These are phyloP conservation scores for Ogataea nakhonphanomensis DNA, from an alignment of 805 yeast species.

Conservation along the genomic window DNA sequence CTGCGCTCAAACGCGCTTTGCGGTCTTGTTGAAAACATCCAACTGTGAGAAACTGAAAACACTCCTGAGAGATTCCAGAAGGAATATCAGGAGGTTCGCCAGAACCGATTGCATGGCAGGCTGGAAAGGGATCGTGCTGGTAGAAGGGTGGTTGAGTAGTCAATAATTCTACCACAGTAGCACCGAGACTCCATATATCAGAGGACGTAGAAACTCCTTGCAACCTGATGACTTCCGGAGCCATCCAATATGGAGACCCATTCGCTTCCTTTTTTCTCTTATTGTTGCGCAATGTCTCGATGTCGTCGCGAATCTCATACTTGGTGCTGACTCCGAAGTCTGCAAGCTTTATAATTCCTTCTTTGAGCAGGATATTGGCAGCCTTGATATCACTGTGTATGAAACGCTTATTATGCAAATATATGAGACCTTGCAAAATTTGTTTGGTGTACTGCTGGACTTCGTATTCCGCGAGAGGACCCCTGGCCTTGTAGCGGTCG, in stretches of 20 bases:
- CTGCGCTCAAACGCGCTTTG: constrained; percentile 52
- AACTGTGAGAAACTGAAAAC: constrained; percentile 50
- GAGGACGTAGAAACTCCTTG: constrained; percentile 86
- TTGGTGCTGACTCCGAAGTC: constrained; percentile 76
- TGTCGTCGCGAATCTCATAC: constrained; percentile 70
- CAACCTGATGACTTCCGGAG: constrained; percentile 87
- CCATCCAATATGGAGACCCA: constrained; percentile 99
- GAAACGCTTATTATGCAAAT: constrained; percentile 68
- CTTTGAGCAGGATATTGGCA: constrained; percentile 63
- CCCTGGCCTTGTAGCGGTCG: constrained; percentile 47
- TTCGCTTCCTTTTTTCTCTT: constrained; percentile 44
- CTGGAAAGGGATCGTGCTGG: constrained; percentile 70
- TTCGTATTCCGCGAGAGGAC: constrained; percentile 53
- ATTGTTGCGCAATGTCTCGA: constrained; percentile 37
- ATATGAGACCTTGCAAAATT: constrained; percentile 57
- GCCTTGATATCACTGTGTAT: constrained; percentile 78
- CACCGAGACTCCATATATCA: constrained; percentile 92
- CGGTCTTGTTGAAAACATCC: constrained; percentile 76
- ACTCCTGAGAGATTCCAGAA: constrained; percentile 21
- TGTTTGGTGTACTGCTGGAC: constrained; percentile 48
- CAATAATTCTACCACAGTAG: constrained; percentile 84
- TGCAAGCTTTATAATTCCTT: constrained; percentile 58
- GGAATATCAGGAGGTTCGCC: constrained; percentile 74
- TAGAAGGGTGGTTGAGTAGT: constrained; percentile 88
- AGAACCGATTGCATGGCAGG: constrained; percentile 78